Base-by-base conservation (phyloP, 352 stramenopile species). In the Phytophthora fragariae region DNA sequence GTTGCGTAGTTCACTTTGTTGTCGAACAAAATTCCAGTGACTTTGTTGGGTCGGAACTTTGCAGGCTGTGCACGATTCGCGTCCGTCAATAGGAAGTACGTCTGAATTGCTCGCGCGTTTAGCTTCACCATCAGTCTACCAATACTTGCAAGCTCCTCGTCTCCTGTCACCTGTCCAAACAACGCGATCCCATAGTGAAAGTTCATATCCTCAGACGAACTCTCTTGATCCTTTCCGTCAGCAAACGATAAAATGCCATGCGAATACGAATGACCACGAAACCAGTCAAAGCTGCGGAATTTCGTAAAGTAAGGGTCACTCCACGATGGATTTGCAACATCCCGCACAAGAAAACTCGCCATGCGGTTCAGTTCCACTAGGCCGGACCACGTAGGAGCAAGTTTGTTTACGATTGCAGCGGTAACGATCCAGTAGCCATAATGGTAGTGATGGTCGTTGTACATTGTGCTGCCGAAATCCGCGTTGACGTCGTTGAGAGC, bases 1-100 rank as follows among this genome's bases (percentile, higher is more conserved):
- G 81, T 87, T 29, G 83, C 68, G 57, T 91, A 91, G 73, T 84
- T 79, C 11, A 68, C 78, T 65, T 90, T 90, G 68, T 90, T 90
- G 41, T 90, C 81, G 44, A 81, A 77, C 29, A 89, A 73, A 4
- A 91, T 86, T 24, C 83, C 81, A 4, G 80, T 76, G 8, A 87
- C 82, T 59, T 86, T 86, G 72, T 88, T 88, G 5, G 64, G 53
- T 2, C 44, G 50, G 64, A 80, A 76, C 9, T n/a, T 27, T 14
- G 57, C 10, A 12, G 71, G 71, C 10, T 82, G 75, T 6, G 63
- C 68, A 9, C 57, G 65, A 53, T 72, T 82, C 9, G 39, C 17
- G 33, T 75, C 63, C 10, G 62, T 70, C 58, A 82, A 64, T 4
- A 82, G 57, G 58, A 79, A 79, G 50, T 82, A 82, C 24, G 71